Base-by-base conservation (phyloP, 805 yeast species). In the Blastobotrys chiropterorum region DNA sequence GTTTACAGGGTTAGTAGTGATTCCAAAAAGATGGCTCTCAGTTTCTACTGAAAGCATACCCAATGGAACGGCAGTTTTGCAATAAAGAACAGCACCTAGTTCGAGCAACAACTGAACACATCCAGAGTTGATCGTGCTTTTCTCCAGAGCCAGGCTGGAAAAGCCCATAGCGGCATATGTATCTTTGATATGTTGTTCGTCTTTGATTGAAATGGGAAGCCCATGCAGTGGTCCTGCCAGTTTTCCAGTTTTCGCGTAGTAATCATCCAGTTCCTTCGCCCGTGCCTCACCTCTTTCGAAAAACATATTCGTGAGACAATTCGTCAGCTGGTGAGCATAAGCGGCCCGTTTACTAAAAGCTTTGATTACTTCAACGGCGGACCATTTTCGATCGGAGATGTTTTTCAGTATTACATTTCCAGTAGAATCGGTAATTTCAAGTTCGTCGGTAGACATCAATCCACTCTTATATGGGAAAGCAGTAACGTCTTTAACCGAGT, bases 191-290 rank as follows among this genome's bases (percentile, higher is more conserved):
- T 40, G 44, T 15, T 49, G 48, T 39, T 42, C 46, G 49, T 55
- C 58, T 31, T 55, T 55, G 40, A 82, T 66, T 0, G 83, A 79
- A 16, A 80, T 67, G 1, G 86, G 87, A 39, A 82, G 67, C 2
- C 88, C 88, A 58, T 82, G 86, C 47, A 83, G 71, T 1, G 85
- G 82, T 20, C 86, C 86, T 20, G 78, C 60, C 1, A 75, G 65
- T 53, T 74, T 71, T 14, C 82, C 83, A 41, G 72, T 66, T 44
- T 71, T 59, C 43, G 62, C 64, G 55, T 61, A 78, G 61, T 76
- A 73, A 14, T 71, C 75, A 60, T 83, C 89, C 55, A 80, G 68
- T 51, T 64, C 72, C 58, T 75, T 66, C 2, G 88, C 88, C 55
- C 74, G 70, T 48, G 70, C 70, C 51, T 80, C 68, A 13, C 85